Conservation (phyloP, 139 green algal genomes). For the Chlamydomonas incerta region DNA sequence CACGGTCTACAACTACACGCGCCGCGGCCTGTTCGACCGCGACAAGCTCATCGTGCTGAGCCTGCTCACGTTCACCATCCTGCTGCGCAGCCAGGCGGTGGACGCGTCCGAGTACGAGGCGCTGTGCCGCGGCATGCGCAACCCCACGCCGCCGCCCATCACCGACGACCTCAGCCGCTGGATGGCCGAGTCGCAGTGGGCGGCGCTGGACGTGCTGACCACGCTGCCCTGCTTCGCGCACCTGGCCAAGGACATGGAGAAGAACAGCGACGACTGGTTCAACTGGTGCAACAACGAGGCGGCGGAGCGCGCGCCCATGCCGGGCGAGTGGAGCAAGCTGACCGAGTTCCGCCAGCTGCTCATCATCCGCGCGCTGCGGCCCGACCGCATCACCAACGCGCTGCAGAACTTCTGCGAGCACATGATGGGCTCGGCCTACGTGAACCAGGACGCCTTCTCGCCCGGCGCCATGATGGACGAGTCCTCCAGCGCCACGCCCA, state of each 20-base stretch:
- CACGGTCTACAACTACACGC: slow-evolving; percentile 90
- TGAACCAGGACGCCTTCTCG: slow-evolving; percentile 84
- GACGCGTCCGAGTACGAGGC: slow-evolving; percentile 80
- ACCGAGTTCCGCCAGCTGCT: slow-evolving; percentile 83
- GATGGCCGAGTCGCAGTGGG: slow-evolving; percentile 88
- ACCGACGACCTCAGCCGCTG: slow-evolving; percentile 84
- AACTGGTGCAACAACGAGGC: slow-evolving; percentile 80
- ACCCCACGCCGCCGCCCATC: slow-evolving; percentile 72
- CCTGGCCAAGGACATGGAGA: slow-evolving; percentile 89
- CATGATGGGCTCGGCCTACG: slow-evolving; percentile 72
- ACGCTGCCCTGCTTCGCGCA: slow-evolving; percentile 67
- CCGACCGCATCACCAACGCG: slow-evolving; percentile 87
- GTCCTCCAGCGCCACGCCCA: slow-evolving; percentile 74
- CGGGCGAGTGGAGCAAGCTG: slow-evolving; percentile 82
- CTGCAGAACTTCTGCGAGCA: slow-evolving; percentile 72
- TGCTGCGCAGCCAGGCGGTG: slow-evolving; percentile 67
- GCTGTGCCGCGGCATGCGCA: slow-evolving; percentile 76
- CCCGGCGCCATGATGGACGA: slow-evolving; percentile 77
- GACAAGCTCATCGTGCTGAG: slow-evolving; percentile 91
- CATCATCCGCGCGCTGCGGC: slow-evolving; percentile 76
- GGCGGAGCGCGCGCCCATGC: slow-evolving; percentile 74
- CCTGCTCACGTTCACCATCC: slow-evolving; percentile 84
- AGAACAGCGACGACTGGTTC: slow-evolving; percentile 85
- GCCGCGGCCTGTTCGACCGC: slow-evolving; percentile 87
- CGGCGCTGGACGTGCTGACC: slow-evolving; percentile 76